These are phyloP conservation scores for Tagetes patula DNA, from an alignment of 129 eudicot genomes.

Conservation along the genomic window DNA sequence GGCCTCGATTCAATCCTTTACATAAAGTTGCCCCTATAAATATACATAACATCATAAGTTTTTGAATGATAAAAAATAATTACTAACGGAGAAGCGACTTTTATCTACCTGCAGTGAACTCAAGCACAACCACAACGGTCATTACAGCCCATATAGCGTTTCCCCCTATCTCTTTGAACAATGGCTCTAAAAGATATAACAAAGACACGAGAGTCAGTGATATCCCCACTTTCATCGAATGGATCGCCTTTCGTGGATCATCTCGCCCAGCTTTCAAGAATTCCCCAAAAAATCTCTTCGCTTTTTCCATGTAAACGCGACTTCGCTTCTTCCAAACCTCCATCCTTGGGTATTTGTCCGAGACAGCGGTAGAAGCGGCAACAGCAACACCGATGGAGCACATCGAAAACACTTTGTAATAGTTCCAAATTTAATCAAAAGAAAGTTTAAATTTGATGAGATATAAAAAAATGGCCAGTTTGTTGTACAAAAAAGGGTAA, in stretches of 20 bases:
- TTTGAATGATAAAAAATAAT: not conserved
- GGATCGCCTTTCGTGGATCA: slow-evolving; percentile 43
- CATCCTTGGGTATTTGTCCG: slow-evolving; percentile 1
- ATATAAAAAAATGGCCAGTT: not conserved
- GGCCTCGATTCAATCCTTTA: slow-evolving; percentile 47
- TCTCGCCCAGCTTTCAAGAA: slow-evolving; percentile 37
- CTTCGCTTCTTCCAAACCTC: slow-evolving; percentile 25
- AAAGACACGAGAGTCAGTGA: slow-evolving; percentile 40
- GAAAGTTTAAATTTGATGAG: slow-evolving; percentile 6
- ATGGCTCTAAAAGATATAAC: slow-evolving; percentile 39
- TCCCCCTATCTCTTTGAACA: slow-evolving; percentile 38
- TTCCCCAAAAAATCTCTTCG: slow-evolving; percentile 15
- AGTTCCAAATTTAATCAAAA: not conserved
- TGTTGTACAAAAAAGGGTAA: slow-evolving; percentile 2
- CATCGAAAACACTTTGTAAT: slow-evolving; percentile 2
- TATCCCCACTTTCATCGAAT: slow-evolving; percentile 47
- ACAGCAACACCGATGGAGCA: slow-evolving; percentile 23
- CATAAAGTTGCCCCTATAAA: slow-evolving; percentile 42
- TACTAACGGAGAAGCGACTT: not conserved
- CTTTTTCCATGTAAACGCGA: slow-evolving; percentile 19
- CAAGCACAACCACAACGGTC: slow-evolving; percentile 48
- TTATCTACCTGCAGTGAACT: slow-evolving; percentile 50
- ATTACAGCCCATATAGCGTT: slow-evolving; percentile 49
- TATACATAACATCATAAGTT: not conserved
- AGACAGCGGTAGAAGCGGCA: slow-evolving; percentile 10